Evolutionary conservation across 495 filamentous ascomycete species (phyloP), one percentile per base, ranked within the genome.

Genomic region (Aspergillus haitiensis): DNA sequence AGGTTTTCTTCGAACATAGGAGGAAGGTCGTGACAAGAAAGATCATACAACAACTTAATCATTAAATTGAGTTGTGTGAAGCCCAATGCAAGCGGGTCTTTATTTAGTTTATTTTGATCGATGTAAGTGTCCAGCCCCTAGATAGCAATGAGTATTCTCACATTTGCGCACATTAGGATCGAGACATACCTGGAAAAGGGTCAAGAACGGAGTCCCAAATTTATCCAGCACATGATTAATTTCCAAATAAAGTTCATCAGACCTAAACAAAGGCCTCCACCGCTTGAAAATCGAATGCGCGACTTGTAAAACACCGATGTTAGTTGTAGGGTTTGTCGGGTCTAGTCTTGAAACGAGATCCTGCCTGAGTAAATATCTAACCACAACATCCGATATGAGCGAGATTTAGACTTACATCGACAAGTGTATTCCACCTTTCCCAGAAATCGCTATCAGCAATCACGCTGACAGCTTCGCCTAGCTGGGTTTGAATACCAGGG

Each of bases 391-490:
- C 47, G 8, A 13, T 46, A 53, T 21, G 46, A 42, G 39, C 21
- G 61, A 21, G 34, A 12, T 48, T 4, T 12, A 35, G 45, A 72
- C 77, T 60, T 70, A 89, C 86, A 77, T 91, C 85, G 48, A 93
- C 88, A 59, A 99, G 80, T 36, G 92, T 95, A 67, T 97, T 89
- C 95, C 95, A 99, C 66, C 89, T 82, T 71, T 87, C 79, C 88
- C 88, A 98, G 75, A 99, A 99, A 70, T 99, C 95, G 64, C 92
- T 97, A 72, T 98, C 93, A 37, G 95, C 95, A 61, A 99, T 98
- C 62, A 92, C 83, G 74, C 94, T 97, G 69, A 97, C 91, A 39
- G 94, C 92, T 64, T 98, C 95, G 63, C 95, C 95, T 45, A 99
- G 78, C 75, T 98, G 95, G 45, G 89, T 84, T 71, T 97, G 95